Evolutionary conservation across 2,329 filamentous ascomycete genomes (phyloP).

Genomic region (Talaromyces sp.): DNA sequence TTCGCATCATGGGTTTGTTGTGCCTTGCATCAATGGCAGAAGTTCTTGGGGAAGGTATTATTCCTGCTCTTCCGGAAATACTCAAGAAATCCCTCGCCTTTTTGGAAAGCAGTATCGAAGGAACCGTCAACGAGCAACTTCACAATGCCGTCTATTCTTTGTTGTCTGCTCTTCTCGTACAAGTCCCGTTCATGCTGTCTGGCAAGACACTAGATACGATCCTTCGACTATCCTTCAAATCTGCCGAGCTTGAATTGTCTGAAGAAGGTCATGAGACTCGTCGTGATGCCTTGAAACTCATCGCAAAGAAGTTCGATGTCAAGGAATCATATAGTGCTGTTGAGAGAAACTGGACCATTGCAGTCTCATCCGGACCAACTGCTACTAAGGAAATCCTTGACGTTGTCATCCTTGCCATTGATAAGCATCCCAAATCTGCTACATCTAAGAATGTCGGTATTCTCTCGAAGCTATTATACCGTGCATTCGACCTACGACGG

Average conservation of each 20-base stretch:
- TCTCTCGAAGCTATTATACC: conserved; percentile 61
- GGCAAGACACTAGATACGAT: conserved; percentile 69
- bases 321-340: conserved; percentile 73
- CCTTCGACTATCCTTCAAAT: conserved; percentile 68
- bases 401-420: conserved; percentile 67
- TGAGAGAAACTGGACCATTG: conserved; percentile 66
- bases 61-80: conserved; percentile 74
- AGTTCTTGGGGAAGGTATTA: conserved; percentile 78
- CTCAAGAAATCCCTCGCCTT: conserved; percentile 70
- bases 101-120: conserved; percentile 60
- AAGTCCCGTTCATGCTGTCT: conserved; percentile 87
- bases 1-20: conserved; percentile 79
- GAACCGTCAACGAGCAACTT: conserved; percentile 58
- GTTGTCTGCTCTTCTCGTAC: conserved; percentile 72
- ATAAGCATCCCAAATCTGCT: conserved; percentile 71
- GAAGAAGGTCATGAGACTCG: conserved; percentile 64
- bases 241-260: conserved; percentile 61
- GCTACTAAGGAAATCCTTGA: conserved; percentile 67
- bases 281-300: conserved; percentile 65
- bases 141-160: conserved; percentile 82
- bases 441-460: conserved; percentile 71
- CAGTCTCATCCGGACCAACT: conserved; percentile 60
- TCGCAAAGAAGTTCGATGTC: conserved; percentile 74
- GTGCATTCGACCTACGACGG: conserved; percentile 50
- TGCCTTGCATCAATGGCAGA: conserved; percentile 88